Evolutionary conservation across 768 basidiomycete genomes (phyloP).

Genomic region (Podaxis carcinomalis): DNA sequence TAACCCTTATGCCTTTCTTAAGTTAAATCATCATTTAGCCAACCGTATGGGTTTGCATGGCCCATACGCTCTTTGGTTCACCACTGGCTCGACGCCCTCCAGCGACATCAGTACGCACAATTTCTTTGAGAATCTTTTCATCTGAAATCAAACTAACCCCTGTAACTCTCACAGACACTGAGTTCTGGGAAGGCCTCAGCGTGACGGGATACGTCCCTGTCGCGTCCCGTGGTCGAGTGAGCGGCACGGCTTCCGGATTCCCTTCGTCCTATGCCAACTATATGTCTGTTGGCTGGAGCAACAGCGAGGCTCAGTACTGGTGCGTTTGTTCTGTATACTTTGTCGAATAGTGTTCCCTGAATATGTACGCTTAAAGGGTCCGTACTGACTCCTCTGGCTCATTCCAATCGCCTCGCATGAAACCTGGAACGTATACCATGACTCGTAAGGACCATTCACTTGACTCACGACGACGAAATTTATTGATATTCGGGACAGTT

Average conservation of each 20-base stretch:
- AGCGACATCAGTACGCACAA: conserved; percentile 19
- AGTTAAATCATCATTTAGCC: conserved; percentile 12
- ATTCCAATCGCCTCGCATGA: conserved; percentile 37
- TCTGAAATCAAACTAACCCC: background rate
- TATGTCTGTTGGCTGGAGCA: conserved; percentile 25
- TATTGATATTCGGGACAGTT: conserved; percentile 16
- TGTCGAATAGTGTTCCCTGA: background rate
- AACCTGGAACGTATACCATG: conserved; percentile 40
- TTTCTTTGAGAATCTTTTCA: background rate
- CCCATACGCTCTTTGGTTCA: conserved; percentile 36
- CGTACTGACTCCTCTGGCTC: conserved; percentile 25
- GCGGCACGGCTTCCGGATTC: conserved; percentile 25
- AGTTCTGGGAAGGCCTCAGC: conserved; percentile 27
- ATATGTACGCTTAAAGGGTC: conserved; percentile 16
- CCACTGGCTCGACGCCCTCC: conserved; percentile 29
- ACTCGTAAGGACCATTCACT: conserved; percentile 23
- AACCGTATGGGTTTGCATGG: conserved; percentile 30
- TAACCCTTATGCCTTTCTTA: background rate
- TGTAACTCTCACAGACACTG: conserved; percentile 15
- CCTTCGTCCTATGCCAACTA: conserved; percentile 17
- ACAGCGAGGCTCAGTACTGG: conserved; percentile 29
- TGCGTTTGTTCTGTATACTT: conserved; percentile 3
- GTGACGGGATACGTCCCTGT: conserved; percentile 20
- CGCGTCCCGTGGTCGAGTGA: conserved; percentile 24
- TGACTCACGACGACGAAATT: background rate